A percentile compares a stretch with the other conserved stretches of the same genome.
These are phyloP conservation scores for Fusarium oxysporum DNA, from an alignment of 2,329 filamentous ascomycete species.

Conservation along the genomic window DNA sequence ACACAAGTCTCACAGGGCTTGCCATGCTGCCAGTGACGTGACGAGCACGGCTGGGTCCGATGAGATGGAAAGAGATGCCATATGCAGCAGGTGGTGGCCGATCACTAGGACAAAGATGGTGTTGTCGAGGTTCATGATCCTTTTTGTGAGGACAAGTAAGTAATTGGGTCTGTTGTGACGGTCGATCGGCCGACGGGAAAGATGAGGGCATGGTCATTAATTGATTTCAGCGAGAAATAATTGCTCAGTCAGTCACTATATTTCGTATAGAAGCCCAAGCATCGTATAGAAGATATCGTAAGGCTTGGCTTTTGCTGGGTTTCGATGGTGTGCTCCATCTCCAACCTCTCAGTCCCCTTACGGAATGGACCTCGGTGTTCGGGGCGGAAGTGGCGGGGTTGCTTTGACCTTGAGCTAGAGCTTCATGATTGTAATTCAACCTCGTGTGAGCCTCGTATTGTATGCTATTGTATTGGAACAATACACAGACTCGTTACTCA, in stretches of 20 bases:
- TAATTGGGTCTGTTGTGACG: background rate
- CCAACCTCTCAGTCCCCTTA: slow-evolving; percentile 23
- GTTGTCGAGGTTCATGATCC: slow-evolving; percentile 15
- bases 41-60: background rate
- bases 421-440: slow-evolving; percentile 9
- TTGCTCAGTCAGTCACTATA: background rate
- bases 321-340: slow-evolving; percentile 34
- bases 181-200: slow-evolving; percentile 28
- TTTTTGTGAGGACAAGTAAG: background rate
- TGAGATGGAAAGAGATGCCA: slow-evolving; percentile 4
- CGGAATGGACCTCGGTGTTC: slow-evolving; percentile 27
- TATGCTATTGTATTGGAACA: background rate
- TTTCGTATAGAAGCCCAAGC: background rate
- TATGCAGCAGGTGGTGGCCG: slow-evolving; percentile 27
- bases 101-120: slow-evolving; percentile 24
- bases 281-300: background rate
- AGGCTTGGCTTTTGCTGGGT: slow-evolving; percentile 23
- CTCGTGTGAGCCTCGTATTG: slow-evolving; percentile 3
- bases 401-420: background rate
- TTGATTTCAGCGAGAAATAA: background rate
- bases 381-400: slow-evolving; percentile 27
- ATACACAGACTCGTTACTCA: background rate
- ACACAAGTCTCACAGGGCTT: slow-evolving; percentile 1
- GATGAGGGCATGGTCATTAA: background rate
- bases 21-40: slow-evolving; percentile 11